These are phyloP conservation scores for Talaromyces borbonicus DNA, from an alignment of 495 filamentous ascomycete genomes.

Conservation along the genomic window DNA sequence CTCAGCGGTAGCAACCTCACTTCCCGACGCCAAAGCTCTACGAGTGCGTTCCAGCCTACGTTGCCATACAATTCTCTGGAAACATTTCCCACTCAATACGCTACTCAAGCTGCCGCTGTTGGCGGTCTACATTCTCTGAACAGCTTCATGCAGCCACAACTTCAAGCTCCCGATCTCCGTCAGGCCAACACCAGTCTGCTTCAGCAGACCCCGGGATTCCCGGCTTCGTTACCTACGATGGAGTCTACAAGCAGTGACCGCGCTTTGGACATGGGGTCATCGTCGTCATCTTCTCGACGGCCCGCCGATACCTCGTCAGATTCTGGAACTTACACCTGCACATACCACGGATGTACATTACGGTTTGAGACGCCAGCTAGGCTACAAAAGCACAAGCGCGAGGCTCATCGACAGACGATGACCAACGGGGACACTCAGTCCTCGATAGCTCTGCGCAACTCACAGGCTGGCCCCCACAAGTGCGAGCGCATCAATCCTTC, in stretches of 20 bases:
- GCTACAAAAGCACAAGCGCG: constrained; percentile 92
- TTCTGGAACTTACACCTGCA: constrained; percentile 88
- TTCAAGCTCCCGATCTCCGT: constrained; percentile 26
- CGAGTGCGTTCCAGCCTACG: constrained; percentile 30
- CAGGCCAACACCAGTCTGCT: neutral
- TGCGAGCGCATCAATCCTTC: constrained; percentile 91
- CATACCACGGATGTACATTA: constrained; percentile 78
- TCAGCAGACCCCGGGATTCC: constrained; percentile 44
- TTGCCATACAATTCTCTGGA: constrained; percentile 31
- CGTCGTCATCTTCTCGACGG: constrained; percentile 29
- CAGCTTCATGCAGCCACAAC: constrained; percentile 31
- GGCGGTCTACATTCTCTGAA: constrained; percentile 48
- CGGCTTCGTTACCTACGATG: constrained; percentile 50
- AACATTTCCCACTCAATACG: constrained; percentile 31
- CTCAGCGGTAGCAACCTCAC: constrained; percentile 29
- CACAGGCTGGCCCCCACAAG: constrained; percentile 79
- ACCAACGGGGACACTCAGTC: constrained; percentile 37
- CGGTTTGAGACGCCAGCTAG: constrained; percentile 81
- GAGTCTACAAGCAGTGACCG: constrained; percentile 53
- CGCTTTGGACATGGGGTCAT: constrained; percentile 16
- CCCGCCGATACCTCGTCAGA: constrained; percentile 61
- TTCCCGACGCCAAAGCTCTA: constrained; percentile 36
- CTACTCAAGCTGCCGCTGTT: constrained; percentile 14
- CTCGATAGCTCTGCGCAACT: constrained; percentile 52
- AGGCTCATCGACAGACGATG: constrained; percentile 65